These are phyloP conservation scores for Naganishia liquefaciens DNA, from an alignment of 1,284 basidiomycete genomes.

Conservation along the genomic window DNA sequence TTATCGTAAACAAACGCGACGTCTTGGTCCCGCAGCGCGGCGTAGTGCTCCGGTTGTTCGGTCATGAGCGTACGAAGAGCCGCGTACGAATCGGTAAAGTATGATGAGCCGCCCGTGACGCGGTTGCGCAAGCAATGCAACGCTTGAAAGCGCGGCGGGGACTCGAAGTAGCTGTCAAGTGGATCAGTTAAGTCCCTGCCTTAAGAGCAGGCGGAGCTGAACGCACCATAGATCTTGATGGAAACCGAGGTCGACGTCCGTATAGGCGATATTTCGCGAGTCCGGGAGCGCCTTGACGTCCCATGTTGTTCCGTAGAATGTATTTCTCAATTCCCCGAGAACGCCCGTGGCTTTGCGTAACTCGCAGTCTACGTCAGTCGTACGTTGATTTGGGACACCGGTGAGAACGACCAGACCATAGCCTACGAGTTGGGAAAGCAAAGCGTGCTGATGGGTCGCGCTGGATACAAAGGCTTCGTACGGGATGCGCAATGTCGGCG, in stretches of 20 bases:
- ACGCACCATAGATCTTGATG: constrained; percentile 90
- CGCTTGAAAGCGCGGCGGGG: constrained; percentile 84
- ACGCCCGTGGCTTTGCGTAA: constrained; percentile 62
- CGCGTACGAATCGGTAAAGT: constrained; percentile 81
- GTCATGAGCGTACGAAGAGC: constrained; percentile 65
- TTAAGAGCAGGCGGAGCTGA: background rate
- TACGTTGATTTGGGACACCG: constrained; percentile 63
- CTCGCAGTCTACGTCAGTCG: constrained; percentile 64
- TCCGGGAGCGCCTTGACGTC: constrained; percentile 76
- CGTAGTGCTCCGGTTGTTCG: constrained; percentile 61
- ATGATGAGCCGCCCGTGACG: constrained; percentile 77
- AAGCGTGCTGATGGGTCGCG: constrained; percentile 36
- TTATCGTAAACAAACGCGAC: constrained; percentile 91
- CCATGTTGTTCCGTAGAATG: constrained; percentile 91
- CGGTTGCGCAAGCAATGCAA: constrained; percentile 83
- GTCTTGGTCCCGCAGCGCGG: constrained; percentile 63
- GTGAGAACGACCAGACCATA: constrained; percentile 60
- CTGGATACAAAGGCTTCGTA: constrained; percentile 31
- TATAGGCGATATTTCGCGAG: constrained; percentile 92
- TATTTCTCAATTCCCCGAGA: constrained; percentile 77
- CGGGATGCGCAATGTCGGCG: constrained; percentile 36
- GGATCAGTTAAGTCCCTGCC: background rate
- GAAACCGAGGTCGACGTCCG: constrained; percentile 80
- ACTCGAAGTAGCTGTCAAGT: constrained; percentile 71
- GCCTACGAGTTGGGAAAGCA: constrained; percentile 53